Evolutionary conservation across 768 basidiomycete genomes (phyloP), one percentile per base, ranked within the genome.

Genomic region (Cystofilobasidium ferigula): DNA sequence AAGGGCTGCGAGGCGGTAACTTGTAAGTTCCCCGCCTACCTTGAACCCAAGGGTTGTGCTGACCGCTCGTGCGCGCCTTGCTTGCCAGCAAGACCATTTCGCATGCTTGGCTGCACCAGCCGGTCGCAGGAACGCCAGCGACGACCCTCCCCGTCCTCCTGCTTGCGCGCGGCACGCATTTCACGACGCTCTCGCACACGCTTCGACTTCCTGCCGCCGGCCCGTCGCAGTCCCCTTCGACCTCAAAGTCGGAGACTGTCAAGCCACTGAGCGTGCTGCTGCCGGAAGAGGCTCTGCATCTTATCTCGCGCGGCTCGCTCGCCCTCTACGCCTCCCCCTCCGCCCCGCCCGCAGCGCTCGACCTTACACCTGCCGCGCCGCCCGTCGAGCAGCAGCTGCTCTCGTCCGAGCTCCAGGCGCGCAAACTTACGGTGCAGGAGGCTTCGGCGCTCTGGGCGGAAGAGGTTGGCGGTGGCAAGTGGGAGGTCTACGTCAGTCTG

Each of bases 261-360:
- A 45, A 60, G 40, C 57, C 67, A 13, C 35, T 7, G 30, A 56
- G 45, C 24, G 57, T 68, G 72, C 80, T 99, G 0, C 80, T 99
- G 2, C 95, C 95, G 0, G 95, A 99, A 77, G 95, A 99, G 78
- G 84, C 89, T 0, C 80, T 99, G 22, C 98, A 97, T 78, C 82
- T 98, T 36, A 81, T 94, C 53, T 95, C 98, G 76, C 79, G 93
- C 48, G 94, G 95, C 0, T 81, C 86, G 2, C 77, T 97, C 69
- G 87, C 88, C 69, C 91, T 91, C 72, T 91, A 73, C 72, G 16
- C 53, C 0, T 43, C 60, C 32, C 58, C 60, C 8, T 32, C 22
- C 1, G 53, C 26, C 9, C 28, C 43, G 34, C 58, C 65, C 22
- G 30, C 42, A 14, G 35, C 53, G 28, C 28, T 62, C 8, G 59